phyloP scores from a whole-genome alignment of 106 monocot species.

The Allium cepa region DNA sequence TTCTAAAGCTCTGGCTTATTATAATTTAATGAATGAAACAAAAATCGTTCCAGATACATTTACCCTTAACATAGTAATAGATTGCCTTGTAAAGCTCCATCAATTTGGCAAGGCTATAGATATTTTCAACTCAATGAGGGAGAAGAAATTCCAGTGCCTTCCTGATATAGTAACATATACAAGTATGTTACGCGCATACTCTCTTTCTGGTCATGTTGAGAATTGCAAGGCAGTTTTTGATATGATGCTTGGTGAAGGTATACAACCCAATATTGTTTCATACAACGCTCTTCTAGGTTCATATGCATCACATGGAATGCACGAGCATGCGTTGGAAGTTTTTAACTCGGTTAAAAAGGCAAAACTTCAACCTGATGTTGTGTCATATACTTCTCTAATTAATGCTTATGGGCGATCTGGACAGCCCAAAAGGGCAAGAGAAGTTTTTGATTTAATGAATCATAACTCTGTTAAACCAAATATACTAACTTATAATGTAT shows the following conservation, averaged over 20 bases:
- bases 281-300: constrained; percentile 90
- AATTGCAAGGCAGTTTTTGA: constrained; percentile 91
- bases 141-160: constrained; percentile 39
- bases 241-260: constrained; percentile 84
- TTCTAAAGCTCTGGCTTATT: constrained; percentile 87
- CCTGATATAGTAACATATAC: constrained; percentile 91
- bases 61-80: constrained; percentile 78
- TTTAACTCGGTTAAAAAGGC: constrained; percentile 51
- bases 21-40: constrained; percentile 82
- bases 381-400: constrained; percentile 88
- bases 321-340: constrained; percentile 52
- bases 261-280: constrained; percentile 78
- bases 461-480: constrained; percentile 57
- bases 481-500: constrained; percentile 81
- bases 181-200: constrained; percentile 80
- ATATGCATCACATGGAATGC: constrained; percentile 89
- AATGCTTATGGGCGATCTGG: constrained; percentile 92
- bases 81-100: constrained; percentile 78
- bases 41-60: constrained; percentile 48
- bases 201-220: constrained; percentile 74
- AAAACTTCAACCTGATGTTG: constrained; percentile 71
- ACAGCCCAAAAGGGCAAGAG: constrained; percentile 61
- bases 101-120: constrained; percentile 81
- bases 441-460: constrained; percentile 70
- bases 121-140: constrained; percentile 71